Conservation (phyloP, 441 rosid genomes). For the Pelargonium citronellum region DNA sequence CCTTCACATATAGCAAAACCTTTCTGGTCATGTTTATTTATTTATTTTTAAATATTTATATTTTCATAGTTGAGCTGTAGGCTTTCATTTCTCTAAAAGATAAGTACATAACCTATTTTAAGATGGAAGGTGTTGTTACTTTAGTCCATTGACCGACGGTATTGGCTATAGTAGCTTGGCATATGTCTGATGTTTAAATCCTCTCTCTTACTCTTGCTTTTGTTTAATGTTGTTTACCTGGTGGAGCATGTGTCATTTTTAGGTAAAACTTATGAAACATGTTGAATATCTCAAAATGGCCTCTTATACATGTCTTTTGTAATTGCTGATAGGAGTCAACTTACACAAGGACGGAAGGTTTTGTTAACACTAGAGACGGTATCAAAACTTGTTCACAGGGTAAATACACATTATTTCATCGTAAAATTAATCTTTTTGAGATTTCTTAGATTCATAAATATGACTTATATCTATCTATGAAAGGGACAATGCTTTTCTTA, state of each 20-base stretch:
- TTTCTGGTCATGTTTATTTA: no score
- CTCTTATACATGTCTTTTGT: constrained; percentile 11
- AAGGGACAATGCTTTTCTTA: no score
- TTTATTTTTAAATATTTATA: no score
- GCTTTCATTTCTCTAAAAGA: no score
- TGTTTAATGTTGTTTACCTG: not conserved
- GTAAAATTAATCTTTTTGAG: no score
- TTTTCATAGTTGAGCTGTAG: no score
- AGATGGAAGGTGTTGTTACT: not conserved
- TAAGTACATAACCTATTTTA: not conserved
- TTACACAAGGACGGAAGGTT: constrained; percentile 83
- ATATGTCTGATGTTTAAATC: not conserved
- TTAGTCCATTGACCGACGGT: not conserved
- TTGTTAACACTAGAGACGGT: constrained; percentile 69
- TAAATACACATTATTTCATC: constrained; percentile 25
- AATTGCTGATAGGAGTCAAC: constrained; percentile 57
- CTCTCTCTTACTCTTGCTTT: not conserved
- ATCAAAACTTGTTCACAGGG: constrained; percentile 73
- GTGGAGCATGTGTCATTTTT: not conserved
- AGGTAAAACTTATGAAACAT: constrained; percentile 8
- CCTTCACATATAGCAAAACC: no score
- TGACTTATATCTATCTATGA: no score
- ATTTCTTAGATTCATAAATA: no score
- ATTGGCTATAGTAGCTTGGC: not conserved
- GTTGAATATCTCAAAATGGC: constrained; percentile 17